These are phyloP conservation scores for Xylariaceae sp. DNA, from an alignment of 2,329 filamentous ascomycete genomes.

Conservation along the genomic window DNA sequence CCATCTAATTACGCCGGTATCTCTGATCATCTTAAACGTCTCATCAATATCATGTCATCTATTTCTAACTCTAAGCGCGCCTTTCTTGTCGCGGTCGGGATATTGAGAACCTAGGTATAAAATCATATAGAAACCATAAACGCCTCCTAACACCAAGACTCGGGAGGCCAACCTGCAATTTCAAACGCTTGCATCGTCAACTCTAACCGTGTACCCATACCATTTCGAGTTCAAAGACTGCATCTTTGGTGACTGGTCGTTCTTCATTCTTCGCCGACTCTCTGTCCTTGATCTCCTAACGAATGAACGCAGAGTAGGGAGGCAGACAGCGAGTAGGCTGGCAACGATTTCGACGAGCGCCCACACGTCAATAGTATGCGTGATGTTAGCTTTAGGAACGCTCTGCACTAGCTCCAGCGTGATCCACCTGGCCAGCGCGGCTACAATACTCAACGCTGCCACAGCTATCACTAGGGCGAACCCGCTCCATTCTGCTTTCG, in stretches of 20 bases:
- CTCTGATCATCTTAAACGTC: neutral
- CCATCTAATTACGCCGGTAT: neutral
- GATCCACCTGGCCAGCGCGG: constrained; percentile 33
- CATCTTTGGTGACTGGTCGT: neutral
- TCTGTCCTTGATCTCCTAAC: constrained; percentile 26
- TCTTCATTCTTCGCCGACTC: constrained; percentile 10
- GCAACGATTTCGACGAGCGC: constrained; percentile 37
- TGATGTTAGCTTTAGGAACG: constrained; percentile 35
- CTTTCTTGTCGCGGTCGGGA: too few species aligned
- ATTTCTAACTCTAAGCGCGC: neutral
- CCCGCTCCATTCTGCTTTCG: constrained; percentile 33
- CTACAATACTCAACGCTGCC: constrained; percentile 35
- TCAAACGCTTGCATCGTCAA: neutral
- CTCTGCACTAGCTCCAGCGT: constrained; percentile 31
- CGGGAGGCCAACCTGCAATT: too few species aligned
- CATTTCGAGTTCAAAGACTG: constrained; percentile 15
- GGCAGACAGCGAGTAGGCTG: constrained; percentile 33
- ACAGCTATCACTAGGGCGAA: constrained; percentile 34
- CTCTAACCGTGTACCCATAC: constrained; percentile 3
- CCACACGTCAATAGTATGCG: constrained; percentile 37
- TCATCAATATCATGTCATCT: neutral
- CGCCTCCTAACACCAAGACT: neutral
- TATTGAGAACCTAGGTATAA: too few species aligned
- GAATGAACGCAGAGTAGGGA: constrained; percentile 33
- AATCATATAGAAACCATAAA: too few species aligned